A percentile compares a stretch with the other conserved stretches of the same genome.
These are phyloP conservation scores for Cryptococcus sp. DNA, from an alignment of 1,284 basidiomycete genomes.

Conservation along the genomic window DNA sequence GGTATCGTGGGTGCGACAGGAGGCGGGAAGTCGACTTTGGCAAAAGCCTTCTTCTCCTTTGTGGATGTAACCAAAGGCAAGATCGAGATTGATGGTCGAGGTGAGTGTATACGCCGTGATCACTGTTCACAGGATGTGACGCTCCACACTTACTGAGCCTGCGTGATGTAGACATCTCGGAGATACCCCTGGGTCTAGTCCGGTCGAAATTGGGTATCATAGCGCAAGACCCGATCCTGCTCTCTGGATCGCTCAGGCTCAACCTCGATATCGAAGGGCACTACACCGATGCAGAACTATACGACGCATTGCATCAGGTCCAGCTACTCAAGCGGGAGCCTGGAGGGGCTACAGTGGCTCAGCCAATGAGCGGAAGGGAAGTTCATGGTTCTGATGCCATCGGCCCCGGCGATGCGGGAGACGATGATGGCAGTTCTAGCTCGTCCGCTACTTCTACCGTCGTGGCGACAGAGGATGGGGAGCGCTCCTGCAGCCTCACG, in stretches of 20 bases:
- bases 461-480: background rate
- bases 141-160: background rate
- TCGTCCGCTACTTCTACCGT: background rate
- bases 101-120: too few relatives aligned
- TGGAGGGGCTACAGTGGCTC: too few relatives aligned
- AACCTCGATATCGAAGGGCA: constrained; percentile 45
- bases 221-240: constrained; percentile 48
- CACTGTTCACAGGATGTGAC: too few relatives aligned
- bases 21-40: constrained; percentile 52
- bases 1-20: constrained; percentile 90
- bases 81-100: constrained; percentile 37
- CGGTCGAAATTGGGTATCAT: constrained; percentile 40
- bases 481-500: too few relatives aligned
- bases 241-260: constrained; percentile 51
- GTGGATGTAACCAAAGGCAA: constrained; percentile 35
- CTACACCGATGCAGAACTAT: constrained; percentile 36
- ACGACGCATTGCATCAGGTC: constrained; percentile 44
- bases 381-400: too few relatives aligned
- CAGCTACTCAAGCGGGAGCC: constrained; percentile 27
- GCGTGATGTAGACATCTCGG: constrained; percentile 29
- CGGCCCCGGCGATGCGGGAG: background rate
- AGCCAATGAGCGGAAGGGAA: too few relatives aligned
- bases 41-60: constrained; percentile 44
- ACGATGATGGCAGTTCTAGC: background rate
- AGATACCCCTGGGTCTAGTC: constrained; percentile 31